These are phyloP conservation scores for Aspergillus piperis DNA, from an alignment of 2,329 filamentous ascomycete genomes.

Conservation along the genomic window DNA sequence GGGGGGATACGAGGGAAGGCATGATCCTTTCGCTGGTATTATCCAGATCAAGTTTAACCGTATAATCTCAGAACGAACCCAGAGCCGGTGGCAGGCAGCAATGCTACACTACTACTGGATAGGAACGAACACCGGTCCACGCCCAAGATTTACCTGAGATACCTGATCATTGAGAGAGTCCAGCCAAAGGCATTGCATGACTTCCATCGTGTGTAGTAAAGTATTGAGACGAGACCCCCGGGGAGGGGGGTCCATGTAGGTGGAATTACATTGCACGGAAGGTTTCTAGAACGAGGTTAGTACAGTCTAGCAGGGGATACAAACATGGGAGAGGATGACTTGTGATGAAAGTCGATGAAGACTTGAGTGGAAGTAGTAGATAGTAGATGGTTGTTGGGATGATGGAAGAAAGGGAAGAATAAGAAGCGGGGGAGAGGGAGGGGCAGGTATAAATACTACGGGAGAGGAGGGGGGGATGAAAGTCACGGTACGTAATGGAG, in stretches of 20 bases:
- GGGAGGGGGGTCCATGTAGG: slow-evolving; percentile 9
- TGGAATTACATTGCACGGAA: slow-evolving; percentile 28
- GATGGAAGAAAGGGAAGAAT: slow-evolving; percentile 1
- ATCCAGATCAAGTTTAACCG: slow-evolving; percentile 98
- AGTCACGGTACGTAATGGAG: background rate
- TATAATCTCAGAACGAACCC: slow-evolving; percentile 71
- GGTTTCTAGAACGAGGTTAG: slow-evolving; percentile 17
- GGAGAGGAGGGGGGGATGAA: background rate
- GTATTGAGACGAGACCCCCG: background rate
- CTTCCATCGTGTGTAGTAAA: slow-evolving; percentile 32
- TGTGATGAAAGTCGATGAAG: slow-evolving; percentile 19
- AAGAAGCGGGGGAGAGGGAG: slow-evolving; percentile 21
- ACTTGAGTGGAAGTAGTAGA: background rate
- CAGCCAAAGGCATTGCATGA: slow-evolving; percentile 43
- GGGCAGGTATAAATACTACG: slow-evolving; percentile 42
- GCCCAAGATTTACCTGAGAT: slow-evolving; percentile 53
- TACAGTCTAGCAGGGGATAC: background rate
- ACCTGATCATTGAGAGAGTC: slow-evolving; percentile 48
- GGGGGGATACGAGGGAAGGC: slow-evolving; percentile 59
- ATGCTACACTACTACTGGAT: slow-evolving; percentile 11
- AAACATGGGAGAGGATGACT: slow-evolving; percentile 21
- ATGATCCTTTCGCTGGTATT: slow-evolving; percentile 99
- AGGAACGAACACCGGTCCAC: slow-evolving; percentile 66
- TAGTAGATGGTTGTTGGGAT: slow-evolving; percentile 4
- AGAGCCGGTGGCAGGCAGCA: slow-evolving; percentile 11